Percentiles rank a stretch among this genome's conserved stretches.
Evolutionary conservation across 2,329 filamentous ascomycete genomes (phyloP).

Genomic region (Exserohilum rostratum): DNA sequence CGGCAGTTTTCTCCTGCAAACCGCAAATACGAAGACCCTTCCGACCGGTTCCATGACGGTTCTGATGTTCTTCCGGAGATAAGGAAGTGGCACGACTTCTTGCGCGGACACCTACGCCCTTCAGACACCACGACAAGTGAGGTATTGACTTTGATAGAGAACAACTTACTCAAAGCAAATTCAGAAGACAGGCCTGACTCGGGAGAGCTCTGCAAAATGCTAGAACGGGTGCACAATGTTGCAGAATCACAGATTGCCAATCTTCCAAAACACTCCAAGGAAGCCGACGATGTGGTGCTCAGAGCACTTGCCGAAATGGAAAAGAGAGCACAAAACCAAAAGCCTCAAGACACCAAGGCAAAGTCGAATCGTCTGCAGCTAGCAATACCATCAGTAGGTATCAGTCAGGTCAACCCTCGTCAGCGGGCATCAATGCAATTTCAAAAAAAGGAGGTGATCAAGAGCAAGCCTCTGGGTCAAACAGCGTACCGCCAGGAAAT

Average conservation of each 20-base stretch:
- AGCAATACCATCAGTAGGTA: background rate
- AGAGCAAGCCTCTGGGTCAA: background rate
- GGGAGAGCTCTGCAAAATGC: background rate
- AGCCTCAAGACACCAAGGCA: background rate
- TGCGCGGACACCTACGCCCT: background rate
- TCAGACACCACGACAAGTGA: background rate
- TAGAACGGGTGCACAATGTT: background rate
- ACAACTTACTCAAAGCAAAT: background rate
- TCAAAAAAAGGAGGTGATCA: conserved; percentile 1
- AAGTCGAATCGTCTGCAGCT: background rate
- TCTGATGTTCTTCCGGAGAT: background rate
- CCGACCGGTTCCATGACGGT: background rate
- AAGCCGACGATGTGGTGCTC: conserved; percentile 4
- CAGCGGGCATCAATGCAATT: conserved; percentile 4
- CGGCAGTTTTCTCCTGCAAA: conserved; percentile 4
- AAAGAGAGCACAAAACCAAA: conserved; percentile 5
- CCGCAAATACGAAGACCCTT: background rate
- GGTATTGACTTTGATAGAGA: background rate
- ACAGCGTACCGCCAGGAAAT: background rate
- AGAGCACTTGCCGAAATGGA: conserved; percentile 10
- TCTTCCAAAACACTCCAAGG: background rate
- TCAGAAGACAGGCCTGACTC: background rate
- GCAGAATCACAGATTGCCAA: background rate
- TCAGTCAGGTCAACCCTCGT: background rate
- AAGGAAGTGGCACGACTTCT: background rate